Percentiles rank a stretch among this genome's conserved stretches.
These are phyloP conservation scores for Eragrostis nindensis DNA, from an alignment of 176 grass and related monocot genomes.

Conservation along the genomic window DNA sequence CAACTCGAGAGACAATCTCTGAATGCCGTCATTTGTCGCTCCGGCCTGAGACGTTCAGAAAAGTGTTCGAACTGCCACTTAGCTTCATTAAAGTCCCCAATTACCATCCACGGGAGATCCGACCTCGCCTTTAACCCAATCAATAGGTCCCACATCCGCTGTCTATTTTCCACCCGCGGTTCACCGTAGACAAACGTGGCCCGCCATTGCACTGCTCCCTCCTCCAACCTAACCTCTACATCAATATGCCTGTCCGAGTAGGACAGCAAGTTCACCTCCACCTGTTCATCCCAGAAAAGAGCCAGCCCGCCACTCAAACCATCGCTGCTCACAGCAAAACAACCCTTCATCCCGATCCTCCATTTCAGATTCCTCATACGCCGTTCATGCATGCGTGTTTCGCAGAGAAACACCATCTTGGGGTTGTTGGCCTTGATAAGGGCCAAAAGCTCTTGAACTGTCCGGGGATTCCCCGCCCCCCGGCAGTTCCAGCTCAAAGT, in stretches of 20 bases:
- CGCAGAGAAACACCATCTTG: no score
- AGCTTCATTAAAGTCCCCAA: not conserved
- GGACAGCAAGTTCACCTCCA: fast-evolving
- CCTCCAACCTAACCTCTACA: not conserved
- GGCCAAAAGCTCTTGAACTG: no score
- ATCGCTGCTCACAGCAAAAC: not conserved
- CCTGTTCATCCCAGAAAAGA: not conserved
- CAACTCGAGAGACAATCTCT: not conserved
- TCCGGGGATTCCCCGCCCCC: no score
- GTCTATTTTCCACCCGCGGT: not conserved
- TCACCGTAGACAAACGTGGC: not conserved
- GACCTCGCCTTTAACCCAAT: not conserved
- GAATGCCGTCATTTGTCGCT: not conserved
- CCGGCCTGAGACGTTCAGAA: not conserved
- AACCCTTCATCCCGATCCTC: not conserved
- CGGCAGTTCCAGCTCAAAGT: no score
- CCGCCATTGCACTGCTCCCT: not conserved
- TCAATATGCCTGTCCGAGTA: not conserved
- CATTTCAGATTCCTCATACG: no score
- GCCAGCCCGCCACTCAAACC: not conserved
- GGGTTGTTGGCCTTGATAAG: no score
- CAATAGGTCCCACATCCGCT: not conserved
- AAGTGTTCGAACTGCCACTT: not conserved
- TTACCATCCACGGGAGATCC: not conserved
- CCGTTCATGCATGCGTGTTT: no score